Evolutionary conservation across 2,329 filamentous ascomycete species (phyloP).

Genomic region (Aspergillus ochraceus): DNA sequence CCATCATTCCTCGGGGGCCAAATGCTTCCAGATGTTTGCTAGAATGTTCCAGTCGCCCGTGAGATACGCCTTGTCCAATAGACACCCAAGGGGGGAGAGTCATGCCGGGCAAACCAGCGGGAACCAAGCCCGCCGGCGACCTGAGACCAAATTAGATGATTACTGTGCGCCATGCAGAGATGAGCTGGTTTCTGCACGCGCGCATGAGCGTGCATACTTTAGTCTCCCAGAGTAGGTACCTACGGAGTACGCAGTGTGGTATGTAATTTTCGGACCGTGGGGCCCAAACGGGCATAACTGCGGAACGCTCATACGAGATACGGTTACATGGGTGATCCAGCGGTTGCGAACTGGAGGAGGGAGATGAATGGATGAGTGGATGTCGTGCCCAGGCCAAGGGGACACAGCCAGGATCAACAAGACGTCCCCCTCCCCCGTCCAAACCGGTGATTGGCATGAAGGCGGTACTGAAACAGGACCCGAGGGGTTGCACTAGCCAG

Average conservation of each 20-base stretch:
- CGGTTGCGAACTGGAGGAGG: constrained; percentile 4
- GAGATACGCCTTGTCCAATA: constrained; percentile 8
- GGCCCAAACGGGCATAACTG: not conserved
- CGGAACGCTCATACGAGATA: constrained; percentile 24
- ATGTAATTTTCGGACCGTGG: not conserved
- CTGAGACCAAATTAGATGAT: not conserved
- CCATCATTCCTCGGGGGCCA: constrained; percentile 12
- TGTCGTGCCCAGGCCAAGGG: not conserved
- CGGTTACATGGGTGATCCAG: constrained; percentile 1
- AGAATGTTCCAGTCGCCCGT: constrained; percentile 23
- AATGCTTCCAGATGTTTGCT: constrained; percentile 32
- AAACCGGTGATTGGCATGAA: not conserved
- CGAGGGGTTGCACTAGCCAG: not conserved
- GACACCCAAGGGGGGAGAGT: not conserved
- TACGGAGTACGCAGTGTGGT: no score
- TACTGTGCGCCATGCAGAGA: not conserved
- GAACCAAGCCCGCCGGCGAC: not conserved
- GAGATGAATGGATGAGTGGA: not conserved
- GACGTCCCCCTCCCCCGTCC: not conserved
- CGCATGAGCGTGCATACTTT: not conserved
- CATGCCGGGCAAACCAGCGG: not conserved
- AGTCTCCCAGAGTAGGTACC: not conserved
- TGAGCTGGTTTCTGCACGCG: not conserved
- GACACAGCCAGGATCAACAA: not conserved
- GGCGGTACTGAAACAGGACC: not conserved